Evolutionary conservation across 2,329 filamentous ascomycete genomes (phyloP).

Genomic region (Daldinia eschscholtzii): DNA sequence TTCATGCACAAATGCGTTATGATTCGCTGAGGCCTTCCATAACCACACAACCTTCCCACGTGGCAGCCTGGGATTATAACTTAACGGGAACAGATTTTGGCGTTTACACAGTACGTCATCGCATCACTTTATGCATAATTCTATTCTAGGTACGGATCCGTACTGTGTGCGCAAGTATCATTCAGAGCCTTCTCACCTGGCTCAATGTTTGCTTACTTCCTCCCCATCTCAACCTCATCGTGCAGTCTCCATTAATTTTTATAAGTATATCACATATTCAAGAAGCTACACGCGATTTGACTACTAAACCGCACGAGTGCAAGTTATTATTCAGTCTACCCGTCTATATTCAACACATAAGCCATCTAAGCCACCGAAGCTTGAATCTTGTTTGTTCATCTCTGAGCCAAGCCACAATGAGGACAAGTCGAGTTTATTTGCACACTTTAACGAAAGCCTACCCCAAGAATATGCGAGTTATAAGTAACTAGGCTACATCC

Average conservation of each 20-base stretch:
- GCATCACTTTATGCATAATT: too few relatives aligned
- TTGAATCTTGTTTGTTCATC: background rate
- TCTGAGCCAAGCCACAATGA: background rate
- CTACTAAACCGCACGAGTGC: too few relatives aligned
- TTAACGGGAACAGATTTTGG: background rate
- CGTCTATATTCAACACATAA: background rate
- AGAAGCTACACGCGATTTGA: background rate
- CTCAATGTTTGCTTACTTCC: background rate
- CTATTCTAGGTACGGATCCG: too few relatives aligned
- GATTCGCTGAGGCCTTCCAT: slow-evolving; percentile 13
- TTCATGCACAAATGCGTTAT: slow-evolving; percentile 24
- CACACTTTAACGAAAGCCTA: background rate
- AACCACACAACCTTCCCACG: slow-evolving; percentile 32
- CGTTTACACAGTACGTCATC: background rate
- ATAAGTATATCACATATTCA: background rate
- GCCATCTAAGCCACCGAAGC: background rate
- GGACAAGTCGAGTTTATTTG: background rate
- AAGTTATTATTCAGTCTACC: background rate
- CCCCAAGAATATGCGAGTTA: background rate
- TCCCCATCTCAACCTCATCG: background rate
- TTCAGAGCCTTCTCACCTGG: background rate
- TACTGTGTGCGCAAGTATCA: background rate
- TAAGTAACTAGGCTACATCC: background rate
- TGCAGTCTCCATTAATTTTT: background rate
- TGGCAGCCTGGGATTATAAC: slow-evolving; percentile 24